Evolutionary conservation across 306 rosid species (phyloP), one percentile per base, ranked within the genome.

Genomic region (Trifolium dubium): DNA sequence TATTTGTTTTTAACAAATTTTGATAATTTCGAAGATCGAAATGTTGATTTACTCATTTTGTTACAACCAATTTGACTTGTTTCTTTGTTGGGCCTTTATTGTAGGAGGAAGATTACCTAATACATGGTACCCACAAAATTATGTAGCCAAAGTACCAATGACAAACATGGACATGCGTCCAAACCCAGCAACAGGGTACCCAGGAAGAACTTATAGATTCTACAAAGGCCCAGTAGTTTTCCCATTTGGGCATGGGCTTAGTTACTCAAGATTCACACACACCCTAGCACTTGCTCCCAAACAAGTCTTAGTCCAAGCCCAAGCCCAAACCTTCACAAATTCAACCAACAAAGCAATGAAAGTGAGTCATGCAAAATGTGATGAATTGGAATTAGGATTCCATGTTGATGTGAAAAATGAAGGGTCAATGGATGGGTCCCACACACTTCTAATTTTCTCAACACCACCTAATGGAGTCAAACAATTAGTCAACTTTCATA

Each of bases 41-140:
- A 34, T 34, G 37, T 34, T 34, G 6, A 4, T 34, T 34, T 35
- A 35, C 40, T 35, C 8, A 35, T 37, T 44, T 13, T 60, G 10
- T 29, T 58, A 29, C 37, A 28, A 11, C 4, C 28, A 11, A 58
- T 58, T 58, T 29, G 37, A 53, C 29, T 51, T 1, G 10, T 55
- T 47, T 53, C 3, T 53, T 10, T 2, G 7, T 62, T 51, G 71
- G 47, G 54, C 3, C 15, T 80, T 5, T 54, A 0, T 64, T 61
- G 66, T 3, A 83, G 87, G 87, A 4, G 87, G 85, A 23, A 77
- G 78, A 41, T 49, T 84, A 40, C 79, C 79, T 0, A 92, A 84
- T 87, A 94, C 99, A 67, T 94, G 99, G 99, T 94, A 94, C 82
- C 99, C 99, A 4, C 83, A 94, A 3, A 13, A 29, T 23, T 94